These are phyloP conservation scores for Actinomortierella wolfii DNA, from an alignment of 371 early-diverging fungal genomes.

Conservation along the genomic window DNA sequence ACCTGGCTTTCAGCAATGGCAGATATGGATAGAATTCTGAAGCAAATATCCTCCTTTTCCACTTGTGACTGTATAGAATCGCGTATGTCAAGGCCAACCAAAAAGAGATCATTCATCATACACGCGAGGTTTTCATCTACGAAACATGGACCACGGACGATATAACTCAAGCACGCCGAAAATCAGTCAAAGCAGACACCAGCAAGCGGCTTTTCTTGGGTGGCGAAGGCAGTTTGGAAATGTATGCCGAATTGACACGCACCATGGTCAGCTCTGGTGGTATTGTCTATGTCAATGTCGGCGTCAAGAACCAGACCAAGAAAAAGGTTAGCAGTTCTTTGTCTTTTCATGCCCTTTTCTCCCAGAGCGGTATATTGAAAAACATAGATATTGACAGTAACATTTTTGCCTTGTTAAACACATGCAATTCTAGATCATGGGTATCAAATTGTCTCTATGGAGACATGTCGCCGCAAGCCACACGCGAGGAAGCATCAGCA, in stretches of 20 bases:
- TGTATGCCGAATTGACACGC: conserved; percentile 38
- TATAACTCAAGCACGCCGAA: conserved; percentile 26
- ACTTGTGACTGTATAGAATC: conserved; percentile 10
- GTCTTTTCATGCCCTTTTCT: neutral
- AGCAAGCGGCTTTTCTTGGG: conserved; percentile 46
- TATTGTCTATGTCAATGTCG: conserved; percentile 38
- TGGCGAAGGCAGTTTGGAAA: conserved; percentile 39
- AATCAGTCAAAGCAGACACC: conserved; percentile 40
- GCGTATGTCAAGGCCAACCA: conserved; percentile 29
- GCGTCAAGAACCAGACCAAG: conserved; percentile 42
- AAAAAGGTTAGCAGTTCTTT: conserved; percentile 23
- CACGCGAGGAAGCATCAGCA: conserved; percentile 7
- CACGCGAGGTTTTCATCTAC: conserved; percentile 37
- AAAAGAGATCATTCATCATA: conserved; percentile 34
- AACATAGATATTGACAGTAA: neutral
- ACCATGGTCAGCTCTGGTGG: conserved; percentile 47
- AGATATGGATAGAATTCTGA: too few species aligned
- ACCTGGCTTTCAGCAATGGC: too few species aligned
- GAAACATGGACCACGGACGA: conserved; percentile 48
- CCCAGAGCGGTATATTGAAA: too few species aligned
- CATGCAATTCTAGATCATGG: conserved; percentile 36
- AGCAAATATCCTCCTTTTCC: neutral
- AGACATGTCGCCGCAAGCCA: conserved; percentile 22
- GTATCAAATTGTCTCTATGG: conserved; percentile 36
- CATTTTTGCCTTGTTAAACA: neutral